These are phyloP conservation scores for Monilinia fructigena DNA, from an alignment of 2,329 filamentous ascomycete genomes.

Conservation along the genomic window DNA sequence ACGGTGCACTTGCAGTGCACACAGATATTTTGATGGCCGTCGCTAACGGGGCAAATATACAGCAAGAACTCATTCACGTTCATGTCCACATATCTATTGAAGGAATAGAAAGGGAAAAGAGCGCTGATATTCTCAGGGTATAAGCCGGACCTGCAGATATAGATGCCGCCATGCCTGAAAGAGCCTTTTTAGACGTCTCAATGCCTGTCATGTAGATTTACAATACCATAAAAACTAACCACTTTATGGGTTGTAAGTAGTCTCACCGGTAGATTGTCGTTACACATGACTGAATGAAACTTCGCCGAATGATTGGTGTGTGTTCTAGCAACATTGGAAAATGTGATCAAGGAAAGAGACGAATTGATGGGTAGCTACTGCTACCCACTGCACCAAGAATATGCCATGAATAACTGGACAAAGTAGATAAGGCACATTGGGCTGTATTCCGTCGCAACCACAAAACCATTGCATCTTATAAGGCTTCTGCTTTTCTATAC, in stretches of 20 bases:
- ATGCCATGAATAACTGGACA: neutral
- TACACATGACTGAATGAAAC: neutral
- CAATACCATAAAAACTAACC: neutral
- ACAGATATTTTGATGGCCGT: neutral
- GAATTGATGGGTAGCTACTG: neutral
- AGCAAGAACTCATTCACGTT: neutral
- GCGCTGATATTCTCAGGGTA: neutral
- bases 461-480: neutral
- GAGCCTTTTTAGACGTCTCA: too few relatives aligned
- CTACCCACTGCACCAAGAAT: neutral
- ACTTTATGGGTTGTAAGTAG: too few relatives aligned
- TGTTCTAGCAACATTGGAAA: neutral
- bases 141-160: neutral
- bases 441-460: neutral
- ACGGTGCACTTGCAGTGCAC: neutral
- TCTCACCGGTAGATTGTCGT: too few relatives aligned
- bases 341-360: neutral
- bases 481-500: neutral
- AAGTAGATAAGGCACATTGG: neutral
- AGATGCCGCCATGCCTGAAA: neutral
- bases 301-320: neutral
- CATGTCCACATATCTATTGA: neutral
- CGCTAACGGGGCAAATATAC: neutral
- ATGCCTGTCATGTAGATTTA: too few relatives aligned
- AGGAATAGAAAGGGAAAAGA: neutral